Conservation (phyloP, 306 rosid genomes). For the Malus sylvestris region DNA sequence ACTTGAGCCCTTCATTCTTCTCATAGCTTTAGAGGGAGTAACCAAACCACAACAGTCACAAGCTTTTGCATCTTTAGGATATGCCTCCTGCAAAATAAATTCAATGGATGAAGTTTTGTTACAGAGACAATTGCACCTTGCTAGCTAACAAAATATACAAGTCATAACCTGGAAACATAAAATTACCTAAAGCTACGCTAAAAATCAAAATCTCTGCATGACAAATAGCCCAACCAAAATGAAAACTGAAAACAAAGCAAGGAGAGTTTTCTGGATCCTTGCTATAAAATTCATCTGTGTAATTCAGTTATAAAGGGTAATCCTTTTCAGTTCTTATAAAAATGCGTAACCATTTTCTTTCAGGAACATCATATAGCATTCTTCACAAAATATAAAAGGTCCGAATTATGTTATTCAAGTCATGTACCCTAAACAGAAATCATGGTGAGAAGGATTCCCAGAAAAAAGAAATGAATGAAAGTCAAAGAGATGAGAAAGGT, state of each 20-base stretch:
- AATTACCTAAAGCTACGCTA: not conserved
- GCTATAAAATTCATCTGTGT: not conserved
- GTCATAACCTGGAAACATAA: not conserved
- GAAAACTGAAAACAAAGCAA: not conserved
- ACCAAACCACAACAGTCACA: slow-evolving; percentile 76
- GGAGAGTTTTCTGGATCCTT: not conserved
- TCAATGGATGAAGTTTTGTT: slow-evolving; percentile 18
- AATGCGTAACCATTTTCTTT: not conserved
- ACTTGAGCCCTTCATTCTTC: slow-evolving; percentile 49
- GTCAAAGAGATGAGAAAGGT: not conserved
- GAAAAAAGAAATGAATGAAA: not conserved
- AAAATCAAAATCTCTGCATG: not conserved
- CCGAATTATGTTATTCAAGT: not conserved
- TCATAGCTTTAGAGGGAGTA: slow-evolving; percentile 47
- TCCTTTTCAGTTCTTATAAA: not conserved
- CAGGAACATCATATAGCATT: not conserved
- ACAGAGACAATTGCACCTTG: not conserved
- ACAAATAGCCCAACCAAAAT: not conserved
- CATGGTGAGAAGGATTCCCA: not conserved
- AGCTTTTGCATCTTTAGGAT: slow-evolving; percentile 30
- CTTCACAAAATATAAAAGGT: not conserved
- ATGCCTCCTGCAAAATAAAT: slow-evolving; percentile 48
- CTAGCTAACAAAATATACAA: not conserved
- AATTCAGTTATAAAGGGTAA: not conserved
- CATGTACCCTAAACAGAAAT: not conserved